phyloP scores from a whole-genome alignment of 208 protist species.

The Trypanosomatidae sp. region DNA sequence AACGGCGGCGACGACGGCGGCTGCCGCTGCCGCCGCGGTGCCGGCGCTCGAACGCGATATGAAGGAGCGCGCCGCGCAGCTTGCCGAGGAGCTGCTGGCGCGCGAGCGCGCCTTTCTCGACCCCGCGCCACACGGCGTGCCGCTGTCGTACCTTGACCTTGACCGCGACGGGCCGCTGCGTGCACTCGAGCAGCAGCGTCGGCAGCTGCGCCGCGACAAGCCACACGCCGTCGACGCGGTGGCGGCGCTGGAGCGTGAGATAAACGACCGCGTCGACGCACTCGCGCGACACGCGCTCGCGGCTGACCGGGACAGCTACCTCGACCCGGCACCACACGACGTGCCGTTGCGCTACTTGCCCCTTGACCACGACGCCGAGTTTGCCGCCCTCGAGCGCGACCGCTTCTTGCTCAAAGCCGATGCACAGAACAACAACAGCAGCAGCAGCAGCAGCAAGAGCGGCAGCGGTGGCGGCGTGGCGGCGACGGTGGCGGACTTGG shows the following conservation, averaged over 20 bases:
- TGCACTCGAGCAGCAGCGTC: conserved; percentile 44
- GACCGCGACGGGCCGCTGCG: conserved; percentile 58
- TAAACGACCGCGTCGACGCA: conserved; percentile 40
- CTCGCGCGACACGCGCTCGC: conserved; percentile 28
- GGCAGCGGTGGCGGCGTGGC: conserved; percentile 4
- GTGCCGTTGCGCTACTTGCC: conserved; percentile 21
- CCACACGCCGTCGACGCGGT: conserved; percentile 2
- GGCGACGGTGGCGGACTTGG: conserved; percentile 16
- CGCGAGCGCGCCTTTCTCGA: conserved; percentile 66
- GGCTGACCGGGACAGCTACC: conserved; percentile 22
- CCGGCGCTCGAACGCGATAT: conserved; percentile 10
- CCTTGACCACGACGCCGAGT: conserved; percentile 13
- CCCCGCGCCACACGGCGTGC: conserved; percentile 67
- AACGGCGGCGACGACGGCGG: neutral
- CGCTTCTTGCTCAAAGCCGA: too few species aligned
- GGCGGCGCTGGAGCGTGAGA: conserved; percentile 11
- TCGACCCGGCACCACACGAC: conserved; percentile 19
- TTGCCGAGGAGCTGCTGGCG: conserved; percentile 34
- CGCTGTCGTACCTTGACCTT: conserved; percentile 62
- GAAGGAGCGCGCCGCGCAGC: conserved; percentile 33
- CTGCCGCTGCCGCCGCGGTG: neutral
- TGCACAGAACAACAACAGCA: too few species aligned
- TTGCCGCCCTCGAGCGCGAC: conserved; percentile 12
- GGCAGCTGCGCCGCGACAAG: conserved; percentile 2
- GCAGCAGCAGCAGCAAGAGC: too few species aligned